Evolutionary conservation across 345 rosid genomes (phyloP), one percentile per base, ranked within the genome.

Genomic region (Lepidium didymum): DNA sequence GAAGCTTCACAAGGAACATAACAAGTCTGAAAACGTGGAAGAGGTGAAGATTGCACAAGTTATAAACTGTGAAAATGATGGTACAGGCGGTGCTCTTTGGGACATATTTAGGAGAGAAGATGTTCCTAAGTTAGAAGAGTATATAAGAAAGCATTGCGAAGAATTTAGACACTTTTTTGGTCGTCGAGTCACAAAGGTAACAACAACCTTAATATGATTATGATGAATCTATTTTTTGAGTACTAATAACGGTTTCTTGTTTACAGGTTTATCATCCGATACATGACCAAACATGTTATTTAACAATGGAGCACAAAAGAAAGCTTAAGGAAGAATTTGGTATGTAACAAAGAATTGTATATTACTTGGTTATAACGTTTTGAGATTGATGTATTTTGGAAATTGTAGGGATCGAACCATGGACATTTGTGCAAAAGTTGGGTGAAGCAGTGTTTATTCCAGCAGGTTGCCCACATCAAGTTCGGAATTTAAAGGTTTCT

Each of bases 401-500:
- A 72, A 29, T 44, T 6, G 12, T 38, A 93, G 98, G 89, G 62
- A 75, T 91, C n/a, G 91, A 91, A 65, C 90, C 96, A 1, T 91
- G 97, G 99, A 87, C 96, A 15, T 94, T 94, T 55, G 87, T 81
- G 64, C 99, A 91, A 57, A 82, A 75, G 19, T 78, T 87, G 7
- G 97, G 99, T 25, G 99, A 91, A 55, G 97, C 95, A 12, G 92
- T 93, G 45, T 90, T 90, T 69, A 93, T 93, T 64, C 98, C 98
- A 0, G 96, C 96, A 1, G 98, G 98, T 41, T 93, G 98, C 69
- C 97, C 97, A 4, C 99, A 94, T 76, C 99, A 94, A 85, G 99
- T 94, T 41, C 84, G 99, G 60, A 94, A 94, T 75, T 86, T 91
- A 40, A 87, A 82, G 97, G 98, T 42, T 67, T 19, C 3, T 64